Conservation (phyloP, 768 basidiomycete genomes). For the Pleurotus tuoliensis region DNA sequence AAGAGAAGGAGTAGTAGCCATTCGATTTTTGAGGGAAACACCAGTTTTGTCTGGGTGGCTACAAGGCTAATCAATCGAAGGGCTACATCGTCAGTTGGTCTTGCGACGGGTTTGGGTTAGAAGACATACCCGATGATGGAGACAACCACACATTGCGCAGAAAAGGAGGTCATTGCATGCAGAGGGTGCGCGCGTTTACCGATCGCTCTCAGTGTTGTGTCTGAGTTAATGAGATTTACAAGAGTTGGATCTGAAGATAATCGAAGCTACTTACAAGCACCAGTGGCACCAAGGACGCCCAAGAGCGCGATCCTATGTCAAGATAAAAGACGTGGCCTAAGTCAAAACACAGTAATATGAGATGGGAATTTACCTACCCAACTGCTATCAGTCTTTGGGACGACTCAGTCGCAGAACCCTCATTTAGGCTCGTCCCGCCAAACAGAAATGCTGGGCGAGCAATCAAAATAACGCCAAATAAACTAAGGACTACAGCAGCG, state of each 20-base stretch:
- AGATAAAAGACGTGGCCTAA: neutral
- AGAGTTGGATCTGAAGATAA: neutral
- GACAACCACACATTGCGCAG: slow-evolving; percentile 46
- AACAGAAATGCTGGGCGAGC: slow-evolving; percentile 78
- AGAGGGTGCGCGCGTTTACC: slow-evolving; percentile 74
- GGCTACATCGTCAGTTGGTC: neutral
- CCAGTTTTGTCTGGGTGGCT: slow-evolving; percentile 31
- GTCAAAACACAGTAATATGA: too few species aligned
- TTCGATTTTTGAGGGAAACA: slow-evolving; percentile 41
- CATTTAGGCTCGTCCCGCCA: slow-evolving; percentile 31
- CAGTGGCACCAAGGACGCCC: slow-evolving; percentile 62
- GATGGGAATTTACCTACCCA: slow-evolving; percentile 29
- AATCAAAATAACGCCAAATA: slow-evolving; percentile 77
- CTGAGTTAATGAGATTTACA: slow-evolving; percentile 15
- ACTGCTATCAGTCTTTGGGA: slow-evolving; percentile 55
- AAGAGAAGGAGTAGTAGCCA: slow-evolving; percentile 45
- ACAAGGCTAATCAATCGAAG: slow-evolving; percentile 34
- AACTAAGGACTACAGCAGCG: slow-evolving; percentile 46
- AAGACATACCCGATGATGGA: slow-evolving; percentile 29
- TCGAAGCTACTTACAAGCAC: slow-evolving; percentile 52
- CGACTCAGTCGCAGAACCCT: slow-evolving; percentile 11
- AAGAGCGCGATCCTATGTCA: slow-evolving; percentile 50
- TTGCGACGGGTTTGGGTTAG: neutral
- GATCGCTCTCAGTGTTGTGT: slow-evolving; percentile 52
- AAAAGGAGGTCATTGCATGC: slow-evolving; percentile 69